These are phyloP conservation scores for Aspergillus piperis DNA, from an alignment of 2,329 filamentous ascomycete genomes.

Conservation along the genomic window DNA sequence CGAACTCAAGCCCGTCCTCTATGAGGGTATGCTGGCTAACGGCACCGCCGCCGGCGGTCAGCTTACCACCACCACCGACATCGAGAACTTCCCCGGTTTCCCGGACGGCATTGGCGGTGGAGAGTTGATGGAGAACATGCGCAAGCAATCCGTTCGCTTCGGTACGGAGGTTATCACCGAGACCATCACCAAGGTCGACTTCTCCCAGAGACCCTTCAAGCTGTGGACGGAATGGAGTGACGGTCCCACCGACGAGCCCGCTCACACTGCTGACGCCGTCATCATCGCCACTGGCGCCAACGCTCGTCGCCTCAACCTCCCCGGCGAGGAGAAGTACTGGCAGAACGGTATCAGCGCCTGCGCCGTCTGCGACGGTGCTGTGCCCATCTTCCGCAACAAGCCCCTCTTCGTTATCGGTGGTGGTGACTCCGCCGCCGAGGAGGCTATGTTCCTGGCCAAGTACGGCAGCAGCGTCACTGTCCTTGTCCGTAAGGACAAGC, in stretches of 20 bases:
- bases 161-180: conserved; percentile 92
- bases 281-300: conserved; percentile 96
- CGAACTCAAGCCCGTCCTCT: conserved; percentile 90
- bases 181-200: conserved; percentile 85
- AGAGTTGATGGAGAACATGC: conserved; percentile 95
- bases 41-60: conserved; percentile 95
- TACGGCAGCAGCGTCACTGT: conserved; percentile 95
- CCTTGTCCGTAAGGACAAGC: conserved; percentile 80
- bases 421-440: conserved; percentile 94
- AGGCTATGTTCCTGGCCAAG: conserved; percentile 96
- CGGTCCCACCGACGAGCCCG: conserved; percentile 64
- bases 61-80: conserved; percentile 95
- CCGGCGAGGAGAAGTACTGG: conserved; percentile 95
- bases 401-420: conserved; percentile 94
- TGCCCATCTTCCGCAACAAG: conserved; percentile 97
- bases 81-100: conserved; percentile 98
- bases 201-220: conserved; percentile 82
- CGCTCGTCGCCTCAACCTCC: conserved; percentile 76
- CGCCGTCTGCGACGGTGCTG: conserved; percentile 94
- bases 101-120: conserved; percentile 82
- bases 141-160: conserved; percentile 84
- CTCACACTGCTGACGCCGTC: conserved; percentile 83
- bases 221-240: conserved; percentile 90
- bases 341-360: conserved; percentile 95
- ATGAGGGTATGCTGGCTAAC: conserved; percentile 97